Base-by-base conservation (phyloP, 306 rosid species). In the Ziziphus jujuba region DNA sequence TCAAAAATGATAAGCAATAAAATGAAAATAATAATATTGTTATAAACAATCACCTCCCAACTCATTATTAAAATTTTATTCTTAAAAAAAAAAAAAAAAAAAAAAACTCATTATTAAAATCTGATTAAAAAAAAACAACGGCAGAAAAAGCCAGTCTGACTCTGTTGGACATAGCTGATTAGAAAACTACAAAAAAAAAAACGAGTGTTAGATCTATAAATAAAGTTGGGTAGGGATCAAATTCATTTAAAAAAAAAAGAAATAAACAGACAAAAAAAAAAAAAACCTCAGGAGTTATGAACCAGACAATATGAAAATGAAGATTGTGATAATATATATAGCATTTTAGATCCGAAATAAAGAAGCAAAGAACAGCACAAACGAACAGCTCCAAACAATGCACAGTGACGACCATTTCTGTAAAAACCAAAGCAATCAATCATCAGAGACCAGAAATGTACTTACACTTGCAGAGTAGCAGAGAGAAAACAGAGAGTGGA, bases 41-140 rank as follows among this genome's bases (percentile, higher is more conserved):
- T 55, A 59, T 16, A 50, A 19, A 63, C 67, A 40, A 81, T 45
- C 65, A 59, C 49, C 56, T 49, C 61, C 36, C 4, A 53, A 62
- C 38, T 33, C 44, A 65, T n/a, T 53, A 23, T 23, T 77, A 58
- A 56, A 72, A 61, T 54, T 40, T 10, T 3, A 58, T 69, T 44
- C 45, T n/a, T n/a, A 82, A 64, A 72, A 76, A 35, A 77, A 28
- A 28, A 28, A 2, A 62, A n/a, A 82, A 64, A 72, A 76, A 35
- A 77, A 28, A 28, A 28, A 2, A 62, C 38, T 33, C 44, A 65
- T n/a, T 53, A 23, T 23, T 77, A 58, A 56, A 72, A 61, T 54
- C 33, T 28, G 33, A 33, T 10, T 9, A 58, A 28, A 28, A 1
- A 28, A 56, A 69, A 63, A 82, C 35, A 63, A 82, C 35, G 74